Percentiles rank a stretch among this genome's conserved stretches.
Conservation (phyloP, 1,284 basidiomycete species). For the Filobasidium uniguttulatum region DNA sequence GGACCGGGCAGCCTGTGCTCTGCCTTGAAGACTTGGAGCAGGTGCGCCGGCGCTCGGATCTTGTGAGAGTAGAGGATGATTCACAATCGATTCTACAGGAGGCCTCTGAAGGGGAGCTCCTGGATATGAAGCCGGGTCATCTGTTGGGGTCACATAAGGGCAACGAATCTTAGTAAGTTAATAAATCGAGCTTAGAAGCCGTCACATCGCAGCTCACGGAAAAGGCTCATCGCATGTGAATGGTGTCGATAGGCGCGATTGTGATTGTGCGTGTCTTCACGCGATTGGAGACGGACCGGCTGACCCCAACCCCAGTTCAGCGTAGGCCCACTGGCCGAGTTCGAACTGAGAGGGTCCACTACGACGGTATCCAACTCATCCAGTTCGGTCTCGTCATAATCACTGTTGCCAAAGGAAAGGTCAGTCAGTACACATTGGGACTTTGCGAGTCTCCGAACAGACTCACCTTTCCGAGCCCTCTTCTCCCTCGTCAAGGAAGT, state of each 20-base stretch:
- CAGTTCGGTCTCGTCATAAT: constrained; percentile 4
- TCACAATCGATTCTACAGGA: constrained; percentile 6
- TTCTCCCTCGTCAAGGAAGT: constrained; percentile 8
- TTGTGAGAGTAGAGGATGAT: constrained; percentile 11
- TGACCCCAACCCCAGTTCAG: constrained; percentile 15
- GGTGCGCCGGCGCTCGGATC: neutral
- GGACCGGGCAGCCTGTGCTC: neutral
- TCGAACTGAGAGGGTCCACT: constrained; percentile 6
- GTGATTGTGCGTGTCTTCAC: constrained; percentile 3
- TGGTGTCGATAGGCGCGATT: neutral
- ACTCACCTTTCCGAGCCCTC: constrained; percentile 10
- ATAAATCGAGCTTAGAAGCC: neutral
- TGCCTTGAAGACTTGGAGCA: neutral
- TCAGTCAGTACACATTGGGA: constrained; percentile 7
- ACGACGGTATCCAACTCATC: constrained; percentile 10
- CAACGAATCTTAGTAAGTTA: neutral
- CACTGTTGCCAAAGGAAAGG: neutral
- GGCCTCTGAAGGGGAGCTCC: constrained; percentile 1
- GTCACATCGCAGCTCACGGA: neutral
- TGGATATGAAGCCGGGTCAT: neutral
- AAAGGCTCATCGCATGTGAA: neutral
- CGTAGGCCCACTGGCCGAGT: constrained; percentile 3
- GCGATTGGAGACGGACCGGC: constrained; percentile 5
- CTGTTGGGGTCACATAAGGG: neutral
- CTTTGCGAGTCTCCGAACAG: too few species aligned